phyloP scores from a whole-genome alignment of 78 protist species.

The Diacronema lutheri region DNA sequence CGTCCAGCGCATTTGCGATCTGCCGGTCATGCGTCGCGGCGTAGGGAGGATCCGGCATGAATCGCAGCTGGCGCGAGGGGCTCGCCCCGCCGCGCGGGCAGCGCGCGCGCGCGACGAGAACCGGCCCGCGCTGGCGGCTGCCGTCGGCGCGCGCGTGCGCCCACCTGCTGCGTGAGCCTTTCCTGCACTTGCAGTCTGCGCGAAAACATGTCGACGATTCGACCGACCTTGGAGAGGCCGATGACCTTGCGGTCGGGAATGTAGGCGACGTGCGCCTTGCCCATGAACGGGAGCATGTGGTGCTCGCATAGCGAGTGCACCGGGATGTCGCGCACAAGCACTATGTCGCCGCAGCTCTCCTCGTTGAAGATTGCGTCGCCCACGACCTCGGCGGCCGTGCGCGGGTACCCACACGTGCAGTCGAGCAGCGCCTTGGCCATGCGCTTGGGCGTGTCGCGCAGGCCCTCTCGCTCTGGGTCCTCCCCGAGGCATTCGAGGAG shows the following conservation, averaged over 20 bases:
- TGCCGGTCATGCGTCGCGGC: neutral
- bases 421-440: constrained; percentile 79
- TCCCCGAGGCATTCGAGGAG: constrained; percentile 38
- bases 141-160: no score
- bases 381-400: constrained; percentile 50
- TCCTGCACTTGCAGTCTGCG: constrained; percentile 73
- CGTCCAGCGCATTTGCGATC: constrained; percentile 76
- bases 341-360: constrained; percentile 70
- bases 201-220: constrained; percentile 69
- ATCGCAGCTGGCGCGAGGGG: no score
- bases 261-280: constrained; percentile 67
- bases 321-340: constrained; percentile 68
- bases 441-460: constrained; percentile 78
- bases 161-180: constrained; percentile 75
- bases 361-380: constrained; percentile 79
- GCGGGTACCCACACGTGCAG: constrained; percentile 82
- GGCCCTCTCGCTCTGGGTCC: constrained; percentile 65
- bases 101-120: no score
- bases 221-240: constrained; percentile 90
- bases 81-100: no score
- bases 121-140: no score
- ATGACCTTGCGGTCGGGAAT: constrained; percentile 75
- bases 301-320: constrained; percentile 90
- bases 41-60: no score
- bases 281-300: constrained; percentile 91